phyloP scores from a whole-genome alignment of 83 land plant species.

The Picea mariana region DNA sequence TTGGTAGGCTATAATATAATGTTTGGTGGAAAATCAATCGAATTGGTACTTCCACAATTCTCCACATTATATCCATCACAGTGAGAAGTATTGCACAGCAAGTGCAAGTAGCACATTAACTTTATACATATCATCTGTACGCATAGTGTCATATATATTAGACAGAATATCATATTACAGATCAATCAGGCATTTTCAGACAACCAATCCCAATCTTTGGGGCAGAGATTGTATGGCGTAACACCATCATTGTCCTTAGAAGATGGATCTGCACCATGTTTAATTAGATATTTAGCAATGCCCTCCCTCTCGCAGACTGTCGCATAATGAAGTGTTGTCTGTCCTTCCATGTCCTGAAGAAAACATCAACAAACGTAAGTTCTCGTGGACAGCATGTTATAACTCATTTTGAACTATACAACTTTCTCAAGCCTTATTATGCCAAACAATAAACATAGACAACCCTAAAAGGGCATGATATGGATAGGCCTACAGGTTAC shows the following conservation, averaged over 20 bases:
- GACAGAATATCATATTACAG: not conserved
- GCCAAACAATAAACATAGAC: not conserved
- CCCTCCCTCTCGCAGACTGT: slow-evolving; percentile 56
- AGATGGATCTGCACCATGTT: slow-evolving; percentile 36
- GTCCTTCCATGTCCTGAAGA: slow-evolving; percentile 63
- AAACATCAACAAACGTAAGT: not conserved
- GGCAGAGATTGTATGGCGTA: slow-evolving; percentile 39
- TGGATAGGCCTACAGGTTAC: not conserved
- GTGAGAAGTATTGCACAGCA: no score
- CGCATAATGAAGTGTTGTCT: slow-evolving; percentile 73
- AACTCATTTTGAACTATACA: not conserved
- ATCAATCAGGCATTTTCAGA: not conserved
- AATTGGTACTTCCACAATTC: not conserved
- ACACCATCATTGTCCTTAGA: slow-evolving; percentile 50
- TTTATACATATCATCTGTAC: not conserved
- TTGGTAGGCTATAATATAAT: not conserved
- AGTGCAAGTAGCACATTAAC: not conserved
- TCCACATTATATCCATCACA: not conserved
- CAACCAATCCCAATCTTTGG: slow-evolving; percentile 21
- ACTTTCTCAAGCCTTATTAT: not conserved
- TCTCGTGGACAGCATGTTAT: not conserved
- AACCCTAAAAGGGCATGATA: not conserved
- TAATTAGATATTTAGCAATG: slow-evolving; percentile 53
- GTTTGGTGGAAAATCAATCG: not conserved
- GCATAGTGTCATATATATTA: not conserved